phyloP scores from a whole-genome alignment of 176 grass and related monocot genomes.

The Hyparrhenia diplandra region DNA sequence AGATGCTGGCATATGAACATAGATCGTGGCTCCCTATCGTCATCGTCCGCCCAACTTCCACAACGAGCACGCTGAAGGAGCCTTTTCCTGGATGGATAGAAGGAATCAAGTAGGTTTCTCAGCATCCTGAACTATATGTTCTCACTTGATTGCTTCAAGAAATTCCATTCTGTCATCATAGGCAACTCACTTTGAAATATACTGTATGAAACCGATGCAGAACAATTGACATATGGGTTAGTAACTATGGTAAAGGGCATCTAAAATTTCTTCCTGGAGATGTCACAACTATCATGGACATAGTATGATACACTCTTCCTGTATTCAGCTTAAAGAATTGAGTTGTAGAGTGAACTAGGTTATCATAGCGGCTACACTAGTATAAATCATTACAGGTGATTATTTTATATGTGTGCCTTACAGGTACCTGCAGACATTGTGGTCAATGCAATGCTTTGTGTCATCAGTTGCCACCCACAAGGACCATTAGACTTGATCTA shows the following conservation, averaged over 20 bases:
- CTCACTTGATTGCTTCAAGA: not conserved
- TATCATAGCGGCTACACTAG: not conserved
- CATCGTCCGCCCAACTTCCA: conserved; percentile 19
- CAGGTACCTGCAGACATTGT: conserved; percentile 6
- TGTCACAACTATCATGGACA: conserved; percentile 12
- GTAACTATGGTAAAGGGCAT: conserved; percentile 9
- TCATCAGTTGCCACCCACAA: not conserved
- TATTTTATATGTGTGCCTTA: not conserved
- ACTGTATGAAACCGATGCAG: not conserved
- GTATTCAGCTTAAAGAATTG: not conserved
- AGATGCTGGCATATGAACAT: conserved; percentile 20
- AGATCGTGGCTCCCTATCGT: conserved; percentile 8
- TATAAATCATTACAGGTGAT: not conserved
- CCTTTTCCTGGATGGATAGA: conserved; percentile 40
- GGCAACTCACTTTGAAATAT: not conserved
- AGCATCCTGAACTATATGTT: not conserved
- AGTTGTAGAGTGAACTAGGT: not conserved
- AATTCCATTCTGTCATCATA: not conserved
- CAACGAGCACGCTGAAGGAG: conserved; percentile 23
- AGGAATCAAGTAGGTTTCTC: conserved; percentile 27
- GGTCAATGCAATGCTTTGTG: not conserved
- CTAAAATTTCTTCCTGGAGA: conserved; percentile 20
- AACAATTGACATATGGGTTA: conserved; percentile 16
- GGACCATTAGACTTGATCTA: not conserved
- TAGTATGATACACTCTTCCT: conserved; percentile 15